These are phyloP conservation scores for Aspergillus diversus DNA, from an alignment of 495 filamentous ascomycete genomes.

Conservation along the genomic window DNA sequence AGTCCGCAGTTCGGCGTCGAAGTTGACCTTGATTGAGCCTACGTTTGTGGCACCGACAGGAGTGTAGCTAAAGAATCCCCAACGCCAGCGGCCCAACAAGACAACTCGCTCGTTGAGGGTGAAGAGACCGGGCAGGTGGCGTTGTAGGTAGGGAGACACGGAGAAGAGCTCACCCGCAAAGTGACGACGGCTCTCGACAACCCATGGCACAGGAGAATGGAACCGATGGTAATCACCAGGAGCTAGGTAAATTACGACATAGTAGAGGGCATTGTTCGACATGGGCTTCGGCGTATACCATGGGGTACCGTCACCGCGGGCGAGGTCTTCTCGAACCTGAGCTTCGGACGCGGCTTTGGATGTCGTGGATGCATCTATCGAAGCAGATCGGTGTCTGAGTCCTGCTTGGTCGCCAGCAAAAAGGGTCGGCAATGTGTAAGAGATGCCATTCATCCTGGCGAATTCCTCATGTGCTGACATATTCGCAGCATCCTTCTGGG, in stretches of 20 bases:
- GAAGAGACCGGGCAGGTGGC: slow-evolving; percentile 89
- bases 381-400: slow-evolving; percentile 37
- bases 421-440: slow-evolving; percentile 88
- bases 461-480: slow-evolving; percentile 87
- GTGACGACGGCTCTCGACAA: slow-evolving; percentile 86
- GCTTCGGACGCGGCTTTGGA: slow-evolving; percentile 71
- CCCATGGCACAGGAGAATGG: slow-evolving; percentile 93
- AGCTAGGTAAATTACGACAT: slow-evolving; percentile 95
- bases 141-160: slow-evolving; percentile 92
- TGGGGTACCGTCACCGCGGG: slow-evolving; percentile 64
- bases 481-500: slow-evolving; percentile 45
- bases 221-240: slow-evolving; percentile 99
- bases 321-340: slow-evolving; percentile 83
- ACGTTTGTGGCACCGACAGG: slow-evolving; percentile 99
- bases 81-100: slow-evolving; percentile 90
- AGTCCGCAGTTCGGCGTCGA: slow-evolving; percentile 91
- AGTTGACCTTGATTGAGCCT: slow-evolving; percentile 95
- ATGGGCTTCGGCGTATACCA: slow-evolving; percentile 78
- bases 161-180: slow-evolving; percentile 96
- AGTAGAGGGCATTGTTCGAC: slow-evolving; percentile 73
- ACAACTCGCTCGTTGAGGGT: slow-evolving; percentile 96
- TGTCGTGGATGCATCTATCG: slow-evolving; percentile 66
- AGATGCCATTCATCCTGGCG: slow-evolving; percentile 93
- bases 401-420: slow-evolving; percentile 67
- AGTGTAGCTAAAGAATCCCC: slow-evolving; percentile 95